phyloP scores from a whole-genome alignment of 495 filamentous ascomycete genomes.

The Neurospora sp. region DNA sequence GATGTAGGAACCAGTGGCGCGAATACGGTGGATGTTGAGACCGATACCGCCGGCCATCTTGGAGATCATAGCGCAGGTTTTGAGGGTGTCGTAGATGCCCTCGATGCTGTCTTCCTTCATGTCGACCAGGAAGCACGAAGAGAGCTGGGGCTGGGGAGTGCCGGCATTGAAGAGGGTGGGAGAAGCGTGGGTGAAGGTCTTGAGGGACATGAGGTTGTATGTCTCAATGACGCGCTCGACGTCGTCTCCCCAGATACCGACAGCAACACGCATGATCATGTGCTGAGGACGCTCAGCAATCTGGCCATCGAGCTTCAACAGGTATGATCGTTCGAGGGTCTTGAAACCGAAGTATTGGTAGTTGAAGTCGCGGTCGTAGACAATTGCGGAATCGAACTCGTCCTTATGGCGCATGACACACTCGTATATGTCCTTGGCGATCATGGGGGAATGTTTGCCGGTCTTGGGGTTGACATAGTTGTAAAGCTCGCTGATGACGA shows the following conservation, averaged over 20 bases:
- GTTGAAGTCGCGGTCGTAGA: conserved; percentile 98
- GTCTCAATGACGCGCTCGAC: conserved; percentile 92
- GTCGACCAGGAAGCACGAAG: conserved; percentile 95
- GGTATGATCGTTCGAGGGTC: conserved; percentile 94
- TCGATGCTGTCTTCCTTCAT: conserved; percentile 99
- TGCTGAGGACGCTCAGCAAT: conserved; percentile 95
- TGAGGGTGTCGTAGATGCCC: conserved; percentile 96
- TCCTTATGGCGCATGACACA: conserved; percentile 90
- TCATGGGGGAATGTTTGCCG: conserved; percentile 76
- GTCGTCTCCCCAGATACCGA: conserved; percentile 91
- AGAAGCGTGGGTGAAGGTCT: conserved; percentile 96
- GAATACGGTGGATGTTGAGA: conserved; percentile 89
- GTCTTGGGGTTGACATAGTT: conserved; percentile 97
- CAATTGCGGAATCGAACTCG: conserved; percentile 95
- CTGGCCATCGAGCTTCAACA: conserved; percentile 84
- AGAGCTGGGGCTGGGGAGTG: conserved; percentile 84
- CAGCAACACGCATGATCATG: conserved; percentile 98
- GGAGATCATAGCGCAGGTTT: conserved; percentile 98
- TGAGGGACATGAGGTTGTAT: conserved; percentile 95
- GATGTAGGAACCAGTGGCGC: conserved; percentile 95
- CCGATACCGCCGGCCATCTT: conserved; percentile 98
- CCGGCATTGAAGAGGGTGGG: conserved; percentile 97
- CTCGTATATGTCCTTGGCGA: conserved; percentile 77
- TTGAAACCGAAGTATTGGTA: conserved; percentile 99
- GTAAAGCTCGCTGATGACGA: conserved; percentile 86